Evolutionary conservation across 2,329 filamentous ascomycete species (phyloP), one percentile per base, ranked within the genome.

Genomic region (Fusarium hainanense): DNA sequence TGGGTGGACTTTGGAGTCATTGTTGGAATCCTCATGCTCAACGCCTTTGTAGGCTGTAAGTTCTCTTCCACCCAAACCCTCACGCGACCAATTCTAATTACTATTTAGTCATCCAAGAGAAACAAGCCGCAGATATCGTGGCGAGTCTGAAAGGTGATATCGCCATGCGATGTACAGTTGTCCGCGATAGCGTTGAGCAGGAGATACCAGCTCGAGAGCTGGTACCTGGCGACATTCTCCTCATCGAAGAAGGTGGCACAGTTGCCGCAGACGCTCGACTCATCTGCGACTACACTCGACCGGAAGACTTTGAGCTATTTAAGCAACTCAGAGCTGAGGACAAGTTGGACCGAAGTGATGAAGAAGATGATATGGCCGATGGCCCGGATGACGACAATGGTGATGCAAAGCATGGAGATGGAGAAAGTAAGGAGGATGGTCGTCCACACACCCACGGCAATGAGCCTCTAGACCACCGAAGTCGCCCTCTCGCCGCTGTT

Each of bases 1-100:
- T 69, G 66, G 66, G 50, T 69, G 0, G 66, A 69, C 25, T 69
- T 69, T 16, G 66, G 66, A 2, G 66, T 69, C 11, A 69, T 69
- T 2, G 54, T 69, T 1, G 66, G 60, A 7, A 69, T 69, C 4
- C 61, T 69, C n/a, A 25, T 69, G 34, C 66, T 69, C 13, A 69
- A 69, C 3, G 66, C 66, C 25, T 69, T 69, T 23, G 66, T 69
- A 20, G 66, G 66, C 11, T 69, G 60, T 46, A 62, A 69, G 49
- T 41, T 14, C 20, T 6, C 18, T 6, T 25, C 18, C 16, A 12
- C 34, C 1, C 27, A 20, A 20, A 27, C 32, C 18, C 3, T 7
- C 8, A 20, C 9, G 14, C 9, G 18, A 13, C 14, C 8, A 42
- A 21, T 11, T n/a, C 49, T 51, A 5, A 51, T 20, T 8, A 4